Base-by-base conservation (phyloP, 768 basidiomycete species). In the Suillus brevipes region DNA sequence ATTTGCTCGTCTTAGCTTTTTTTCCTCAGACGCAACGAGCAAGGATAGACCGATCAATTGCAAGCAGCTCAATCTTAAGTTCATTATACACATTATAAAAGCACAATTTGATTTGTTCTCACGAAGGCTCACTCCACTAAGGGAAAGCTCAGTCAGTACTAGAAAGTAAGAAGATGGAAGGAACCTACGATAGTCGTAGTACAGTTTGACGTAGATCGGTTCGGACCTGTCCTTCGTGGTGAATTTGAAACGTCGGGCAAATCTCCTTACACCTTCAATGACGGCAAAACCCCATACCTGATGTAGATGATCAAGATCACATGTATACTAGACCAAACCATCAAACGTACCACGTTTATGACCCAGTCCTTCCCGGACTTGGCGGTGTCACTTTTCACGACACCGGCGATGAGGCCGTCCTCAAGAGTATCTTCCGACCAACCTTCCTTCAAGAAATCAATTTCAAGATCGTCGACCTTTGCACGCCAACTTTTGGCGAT, bases 321-420 rank as follows among this genome's bases (percentile, higher is more conserved):
- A 13, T 28, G 18, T 31, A 45, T 7, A 37, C 56, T 18, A n/a
- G 10, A 52, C 40, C 9, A 45, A n/a, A 34, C n/a, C 59, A 49
- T 36, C 14, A 40, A 25, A 34, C 28, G 67, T 56, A 87, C 89
- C 82, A 89, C 87, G 53, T 86, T 77, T 4, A 80, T 84, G 64
- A 79, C 82, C 89, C 89, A 91, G 10, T 78, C 79, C 14, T 65
- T 82, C 23, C 79, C 78, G 67, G 84, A 87, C 81, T 87, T 88
- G 6, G 79, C 74, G 3, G 86, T 87, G 65, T 90, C 81, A 69
- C 87, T 89, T 69, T 82, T 77, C 31, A 83, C 78, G 10, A 64
- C 61, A 2, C 75, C 69, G 28, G 72, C 61, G 56, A 81, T 75
- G n/a, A 70, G 65, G 20, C 74, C 75, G 23, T 77, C 65, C 62